Evolutionary conservation across 2,329 filamentous ascomycete species (phyloP).

Genomic region (Xylaria multiplex): DNA sequence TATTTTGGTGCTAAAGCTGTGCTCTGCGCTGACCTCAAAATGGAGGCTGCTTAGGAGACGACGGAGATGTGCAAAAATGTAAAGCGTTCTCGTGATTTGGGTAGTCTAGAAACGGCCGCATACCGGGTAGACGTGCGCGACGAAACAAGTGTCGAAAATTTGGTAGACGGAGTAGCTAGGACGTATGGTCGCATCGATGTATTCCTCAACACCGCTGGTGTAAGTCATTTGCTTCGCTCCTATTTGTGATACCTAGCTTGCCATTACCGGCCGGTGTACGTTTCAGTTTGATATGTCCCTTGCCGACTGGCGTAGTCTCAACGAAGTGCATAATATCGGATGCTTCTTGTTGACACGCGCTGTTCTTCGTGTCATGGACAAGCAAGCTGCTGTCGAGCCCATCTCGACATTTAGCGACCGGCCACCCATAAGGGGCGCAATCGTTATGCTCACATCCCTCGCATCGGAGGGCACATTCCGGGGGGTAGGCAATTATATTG

Average conservation of each 20-base stretch:
- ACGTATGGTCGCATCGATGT: slow-evolving; percentile 36
- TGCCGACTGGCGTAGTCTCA: slow-evolving; percentile 36
- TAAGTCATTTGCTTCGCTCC: slow-evolving; percentile 24
- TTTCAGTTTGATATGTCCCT: slow-evolving; percentile 37
- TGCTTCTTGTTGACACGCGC: slow-evolving; percentile 39
- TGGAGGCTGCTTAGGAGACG: too few species aligned
- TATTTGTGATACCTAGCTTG: slow-evolving; percentile 16
- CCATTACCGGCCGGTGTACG: slow-evolving; percentile 5
- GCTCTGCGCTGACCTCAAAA: too few species aligned
- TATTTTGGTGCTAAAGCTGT: too few species aligned
- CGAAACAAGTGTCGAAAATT: slow-evolving; percentile 29
- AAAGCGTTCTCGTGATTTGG: too few species aligned
- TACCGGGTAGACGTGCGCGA: slow-evolving; percentile 32
- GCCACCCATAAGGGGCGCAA: slow-evolving; percentile 30
- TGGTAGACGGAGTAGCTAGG: slow-evolving; percentile 29
- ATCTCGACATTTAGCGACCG: slow-evolving; percentile 7
- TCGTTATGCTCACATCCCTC: slow-evolving; percentile 39
- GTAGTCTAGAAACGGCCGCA: slow-evolving; percentile 2
- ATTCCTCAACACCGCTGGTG: slow-evolving; percentile 34
- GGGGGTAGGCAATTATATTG: slow-evolving; percentile 35
- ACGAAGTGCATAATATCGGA: slow-evolving; percentile 39
- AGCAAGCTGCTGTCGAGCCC: slow-evolving; percentile 23
- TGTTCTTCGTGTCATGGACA: slow-evolving; percentile 37
- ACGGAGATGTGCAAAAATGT: too few species aligned
- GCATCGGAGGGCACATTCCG: slow-evolving; percentile 37